These are phyloP conservation scores for Aphanoascus verrucosus DNA, from an alignment of 2,329 filamentous ascomycete genomes.

Conservation along the genomic window DNA sequence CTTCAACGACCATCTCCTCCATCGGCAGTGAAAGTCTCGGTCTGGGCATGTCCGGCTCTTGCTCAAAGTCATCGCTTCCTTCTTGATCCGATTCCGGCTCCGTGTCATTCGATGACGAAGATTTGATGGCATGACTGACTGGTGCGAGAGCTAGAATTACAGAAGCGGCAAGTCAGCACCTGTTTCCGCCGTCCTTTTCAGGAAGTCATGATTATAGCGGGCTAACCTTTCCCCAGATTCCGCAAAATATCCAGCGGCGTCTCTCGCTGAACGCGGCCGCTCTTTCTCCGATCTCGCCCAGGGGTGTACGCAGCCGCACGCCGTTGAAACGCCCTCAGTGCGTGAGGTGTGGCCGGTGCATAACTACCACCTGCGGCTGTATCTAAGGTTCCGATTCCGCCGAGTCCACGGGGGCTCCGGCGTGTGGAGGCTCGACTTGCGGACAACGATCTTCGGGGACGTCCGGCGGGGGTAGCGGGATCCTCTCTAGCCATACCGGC, in stretches of 20 bases:
- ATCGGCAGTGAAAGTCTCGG: slow-evolving; percentile 38
- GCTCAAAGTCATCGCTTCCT: slow-evolving; percentile 39
- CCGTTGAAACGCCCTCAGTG: slow-evolving; percentile 44
- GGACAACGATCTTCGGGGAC: slow-evolving; percentile 20
- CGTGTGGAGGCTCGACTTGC: slow-evolving; percentile 26
- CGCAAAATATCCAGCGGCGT: slow-evolving; percentile 46
- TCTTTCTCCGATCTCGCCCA: slow-evolving; percentile 40
- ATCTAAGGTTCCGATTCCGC: neutral
- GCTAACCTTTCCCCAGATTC: slow-evolving; percentile 42
- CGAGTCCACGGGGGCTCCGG: slow-evolving; percentile 24
- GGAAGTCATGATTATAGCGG: neutral
- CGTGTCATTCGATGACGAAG: slow-evolving; percentile 36
- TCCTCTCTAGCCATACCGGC: slow-evolving; percentile 22
- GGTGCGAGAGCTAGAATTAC: slow-evolving; percentile 38
- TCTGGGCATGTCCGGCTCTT: slow-evolving; percentile 37
- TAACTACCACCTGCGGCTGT: slow-evolving; percentile 17
- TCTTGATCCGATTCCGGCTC: slow-evolving; percentile 21
- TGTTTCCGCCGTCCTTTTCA: neutral
- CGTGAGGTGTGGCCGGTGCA: slow-evolving; percentile 46
- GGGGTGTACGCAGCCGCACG: slow-evolving; percentile 42
- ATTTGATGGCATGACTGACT: slow-evolving; percentile 36
- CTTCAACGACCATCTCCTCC: slow-evolving; percentile 30
- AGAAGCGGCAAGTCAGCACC: neutral
- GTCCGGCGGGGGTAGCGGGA: slow-evolving; percentile 30
- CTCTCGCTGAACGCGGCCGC: slow-evolving; percentile 42